phyloP scores from a whole-genome alignment of 805 yeast genomes.

The Schizosaccharomyces cryophilus region DNA sequence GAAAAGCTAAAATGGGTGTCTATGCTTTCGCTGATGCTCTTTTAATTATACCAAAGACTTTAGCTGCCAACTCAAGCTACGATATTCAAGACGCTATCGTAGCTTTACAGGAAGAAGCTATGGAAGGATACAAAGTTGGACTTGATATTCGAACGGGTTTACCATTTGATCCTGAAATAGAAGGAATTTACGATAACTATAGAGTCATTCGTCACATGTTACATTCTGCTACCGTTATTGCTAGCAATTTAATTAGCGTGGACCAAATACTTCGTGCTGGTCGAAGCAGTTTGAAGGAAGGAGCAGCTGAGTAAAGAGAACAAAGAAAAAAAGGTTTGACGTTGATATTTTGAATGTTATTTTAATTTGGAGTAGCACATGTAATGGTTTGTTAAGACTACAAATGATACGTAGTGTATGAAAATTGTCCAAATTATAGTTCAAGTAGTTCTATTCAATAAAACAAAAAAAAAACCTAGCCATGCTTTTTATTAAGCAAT shows the following conservation, averaged over 20 bases:
- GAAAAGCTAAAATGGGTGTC: conserved; percentile 72
- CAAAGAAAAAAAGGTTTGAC: neutral
- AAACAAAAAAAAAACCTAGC: too few relatives aligned
- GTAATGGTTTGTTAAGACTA: too few relatives aligned
- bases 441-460: too few relatives aligned
- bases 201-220: conserved; percentile 83
- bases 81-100: conserved; percentile 78
- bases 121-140: conserved; percentile 48
- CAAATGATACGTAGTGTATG: too few relatives aligned
- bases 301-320: neutral
- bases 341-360: too few relatives aligned
- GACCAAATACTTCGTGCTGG: conserved; percentile 96
- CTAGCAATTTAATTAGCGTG: conserved; percentile 73
- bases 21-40: conserved; percentile 85
- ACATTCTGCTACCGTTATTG: conserved; percentile 79
- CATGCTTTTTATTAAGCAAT: too few relatives aligned
- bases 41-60: conserved; percentile 74
- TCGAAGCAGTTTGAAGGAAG: neutral
- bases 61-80: conserved; percentile 76
- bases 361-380: too few relatives aligned
- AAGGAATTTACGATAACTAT: conserved; percentile 91
- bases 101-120: conserved; percentile 68
- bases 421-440: too few relatives aligned
- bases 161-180: conserved; percentile 81
- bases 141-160: conserved; percentile 79